These are phyloP conservation scores for Biscutella auriculata DNA, from an alignment of 441 rosid species.

Conservation along the genomic window DNA sequence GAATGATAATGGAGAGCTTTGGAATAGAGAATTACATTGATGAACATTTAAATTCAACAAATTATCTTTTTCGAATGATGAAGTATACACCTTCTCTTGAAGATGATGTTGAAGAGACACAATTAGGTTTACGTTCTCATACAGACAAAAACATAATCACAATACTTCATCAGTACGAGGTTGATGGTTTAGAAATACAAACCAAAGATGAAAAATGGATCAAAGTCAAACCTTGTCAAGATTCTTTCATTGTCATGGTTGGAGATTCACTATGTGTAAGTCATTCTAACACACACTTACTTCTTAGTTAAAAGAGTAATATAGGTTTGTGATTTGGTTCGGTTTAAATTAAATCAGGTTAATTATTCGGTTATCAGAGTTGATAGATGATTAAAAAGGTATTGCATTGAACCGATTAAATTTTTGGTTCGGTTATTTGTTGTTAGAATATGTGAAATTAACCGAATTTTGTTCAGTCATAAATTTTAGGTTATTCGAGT, in stretches of 20 bases:
- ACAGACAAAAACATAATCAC: conserved; percentile 53
- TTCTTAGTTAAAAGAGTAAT: too few relatives aligned
- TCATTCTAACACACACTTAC: neutral
- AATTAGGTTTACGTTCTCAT: conserved; percentile 38
- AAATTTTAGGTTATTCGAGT: too few relatives aligned
- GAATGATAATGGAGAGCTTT: conserved; percentile 59
- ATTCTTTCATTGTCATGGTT: conserved; percentile 40
- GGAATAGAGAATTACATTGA: conserved; percentile 49
- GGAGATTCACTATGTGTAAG: conserved; percentile 59
- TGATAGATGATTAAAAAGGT: too few relatives aligned
- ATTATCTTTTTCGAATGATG: conserved; percentile 39
- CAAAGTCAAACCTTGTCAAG: conserved; percentile 34
- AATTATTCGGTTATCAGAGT: too few relatives aligned
- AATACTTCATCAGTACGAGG: conserved; percentile 48
- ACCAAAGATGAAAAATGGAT: conserved; percentile 52
- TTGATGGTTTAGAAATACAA: conserved; percentile 42
- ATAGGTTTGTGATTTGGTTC: too few relatives aligned
- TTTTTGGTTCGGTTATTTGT: too few relatives aligned
- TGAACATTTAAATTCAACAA: conserved; percentile 46
- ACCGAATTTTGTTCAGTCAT: too few relatives aligned
- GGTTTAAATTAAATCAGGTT: too few relatives aligned
- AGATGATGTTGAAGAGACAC: conserved; percentile 19
- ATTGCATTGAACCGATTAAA: too few relatives aligned
- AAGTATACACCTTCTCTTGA: conserved; percentile 39
- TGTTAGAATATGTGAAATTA: too few relatives aligned